Percentiles rank a stretch among this genome's conserved stretches.
Conservation (phyloP, 306 rosid genomes). For the Trifolium subterraneum region DNA sequence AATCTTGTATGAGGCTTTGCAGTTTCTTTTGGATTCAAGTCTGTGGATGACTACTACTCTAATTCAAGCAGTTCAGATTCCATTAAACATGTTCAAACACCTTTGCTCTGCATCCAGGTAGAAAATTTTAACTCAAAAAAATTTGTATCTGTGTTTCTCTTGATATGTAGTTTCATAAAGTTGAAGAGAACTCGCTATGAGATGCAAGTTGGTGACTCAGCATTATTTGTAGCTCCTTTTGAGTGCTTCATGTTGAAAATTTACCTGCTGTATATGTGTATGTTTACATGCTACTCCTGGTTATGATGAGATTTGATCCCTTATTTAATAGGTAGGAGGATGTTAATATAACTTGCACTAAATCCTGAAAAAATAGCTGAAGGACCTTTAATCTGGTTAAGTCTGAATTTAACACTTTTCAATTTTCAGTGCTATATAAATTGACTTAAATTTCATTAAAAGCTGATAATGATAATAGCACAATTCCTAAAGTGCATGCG, state of each 20-base stretch:
- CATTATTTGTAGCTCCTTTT: not conserved
- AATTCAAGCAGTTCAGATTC: slow-evolving; percentile 82
- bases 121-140: not conserved
- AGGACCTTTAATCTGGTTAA: not conserved
- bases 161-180: slow-evolving; percentile 22
- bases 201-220: not conserved
- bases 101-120: slow-evolving; percentile 98
- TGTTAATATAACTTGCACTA: not conserved
- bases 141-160: slow-evolving; percentile 5
- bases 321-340: not conserved
- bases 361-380: not conserved
- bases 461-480: not conserved
- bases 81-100: slow-evolving; percentile 75
- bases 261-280: not conserved
- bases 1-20: slow-evolving; percentile 47
- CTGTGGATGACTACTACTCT: slow-evolving; percentile 87
- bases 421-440: not conserved
- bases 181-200: not conserved
- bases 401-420: not conserved
- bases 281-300: not conserved
- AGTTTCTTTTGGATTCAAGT: slow-evolving; percentile 98
- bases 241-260: not conserved
- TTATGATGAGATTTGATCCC: not conserved
- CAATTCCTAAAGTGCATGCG: not conserved
- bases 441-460: not conserved